Evolutionary conservation across 1,284 basidiomycete species (phyloP).

Genomic region (Volvariella surrecta): DNA sequence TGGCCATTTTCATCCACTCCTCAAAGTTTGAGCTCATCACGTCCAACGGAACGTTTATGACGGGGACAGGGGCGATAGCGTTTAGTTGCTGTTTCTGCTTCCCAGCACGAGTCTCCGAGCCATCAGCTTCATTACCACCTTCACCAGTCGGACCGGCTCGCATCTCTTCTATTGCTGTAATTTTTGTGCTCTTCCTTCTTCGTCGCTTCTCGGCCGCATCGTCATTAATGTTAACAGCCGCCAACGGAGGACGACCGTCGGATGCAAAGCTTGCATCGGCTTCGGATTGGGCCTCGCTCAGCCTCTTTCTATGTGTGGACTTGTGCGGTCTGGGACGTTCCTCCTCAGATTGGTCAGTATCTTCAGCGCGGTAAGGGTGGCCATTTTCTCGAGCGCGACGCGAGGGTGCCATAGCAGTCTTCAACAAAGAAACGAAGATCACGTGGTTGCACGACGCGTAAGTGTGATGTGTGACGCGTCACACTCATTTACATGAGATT

Average conservation of each 20-base stretch:
- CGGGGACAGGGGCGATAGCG: slow-evolving; percentile 48
- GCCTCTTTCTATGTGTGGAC: slow-evolving; percentile 43
- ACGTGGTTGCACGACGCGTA: slow-evolving; percentile 22
- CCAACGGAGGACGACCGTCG: slow-evolving; percentile 40
- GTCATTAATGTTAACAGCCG: slow-evolving; percentile 67
- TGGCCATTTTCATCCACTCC: slow-evolving; percentile 99
- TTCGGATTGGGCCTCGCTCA: slow-evolving; percentile 46
- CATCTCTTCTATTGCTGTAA: slow-evolving; percentile 39
- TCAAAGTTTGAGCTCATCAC: slow-evolving; percentile 89
- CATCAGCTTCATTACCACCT: slow-evolving; percentile 23
- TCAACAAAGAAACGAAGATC: slow-evolving; percentile 23
- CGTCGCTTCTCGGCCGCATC: slow-evolving; percentile 73
- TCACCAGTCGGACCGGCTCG: slow-evolving; percentile 46
- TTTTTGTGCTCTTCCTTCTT: slow-evolving; percentile 64
- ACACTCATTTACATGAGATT: too few relatives aligned
- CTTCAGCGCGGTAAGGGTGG: slow-evolving; percentile 25
- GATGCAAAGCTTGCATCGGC: slow-evolving; percentile 42
- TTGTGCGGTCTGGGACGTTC: slow-evolving; percentile 38
- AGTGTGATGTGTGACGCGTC: slow-evolving; percentile 12
- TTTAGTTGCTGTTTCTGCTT: slow-evolving; percentile 59
- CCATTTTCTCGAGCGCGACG: slow-evolving; percentile 23
- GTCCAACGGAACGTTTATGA: slow-evolving; percentile 60
- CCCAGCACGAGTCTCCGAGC: slow-evolving; percentile 32
- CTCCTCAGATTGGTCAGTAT: slow-evolving; percentile 36
- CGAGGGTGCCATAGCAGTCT: slow-evolving; percentile 23